Conservation (phyloP, 805 yeast species). For the Cyberlindnera samutprakarnensis region DNA sequence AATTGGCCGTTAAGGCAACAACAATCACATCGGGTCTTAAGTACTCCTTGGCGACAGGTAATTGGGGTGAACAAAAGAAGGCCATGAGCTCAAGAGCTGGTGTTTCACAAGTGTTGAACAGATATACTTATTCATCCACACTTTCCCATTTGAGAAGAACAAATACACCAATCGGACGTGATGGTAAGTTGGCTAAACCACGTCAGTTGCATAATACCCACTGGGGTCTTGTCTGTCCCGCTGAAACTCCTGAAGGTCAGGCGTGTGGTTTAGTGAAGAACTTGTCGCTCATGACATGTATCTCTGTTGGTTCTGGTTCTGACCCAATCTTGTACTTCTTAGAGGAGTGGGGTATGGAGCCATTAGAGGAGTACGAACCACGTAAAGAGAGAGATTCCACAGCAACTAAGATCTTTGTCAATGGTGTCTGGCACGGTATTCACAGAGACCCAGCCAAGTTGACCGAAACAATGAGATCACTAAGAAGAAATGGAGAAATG, state of each 20-base stretch:
- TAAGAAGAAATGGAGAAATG: slow-evolving; percentile 93
- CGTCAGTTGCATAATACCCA: slow-evolving; percentile 98
- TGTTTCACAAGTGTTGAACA: slow-evolving; percentile 95
- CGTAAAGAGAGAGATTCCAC: slow-evolving; percentile 87
- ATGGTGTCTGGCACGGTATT: slow-evolving; percentile 99
- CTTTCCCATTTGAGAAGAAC: slow-evolving; percentile 98
- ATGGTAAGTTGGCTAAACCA: slow-evolving; percentile 97
- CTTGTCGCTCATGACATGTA: slow-evolving; percentile 92
- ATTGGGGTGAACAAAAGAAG: slow-evolving; percentile 99
- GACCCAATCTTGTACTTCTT: slow-evolving; percentile 88
- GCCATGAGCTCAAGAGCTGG: slow-evolving; percentile 99
- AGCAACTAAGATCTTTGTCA: slow-evolving; percentile 90
- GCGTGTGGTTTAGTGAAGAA: slow-evolving; percentile 99
- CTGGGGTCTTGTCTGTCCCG: slow-evolving; percentile 99
- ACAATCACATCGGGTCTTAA: slow-evolving; percentile 96
- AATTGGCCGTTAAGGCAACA: slow-evolving; percentile 93
- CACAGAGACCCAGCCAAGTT: slow-evolving; percentile 93
- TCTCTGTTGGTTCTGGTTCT: slow-evolving; percentile 96
- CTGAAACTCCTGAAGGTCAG: slow-evolving; percentile 99
- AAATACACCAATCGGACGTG: slow-evolving; percentile 98
- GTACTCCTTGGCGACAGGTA: slow-evolving; percentile 97
- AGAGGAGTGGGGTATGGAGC: slow-evolving; percentile 99
- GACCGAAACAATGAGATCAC: slow-evolving; percentile 81
- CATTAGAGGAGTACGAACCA: slow-evolving; percentile 91
- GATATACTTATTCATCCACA: slow-evolving; percentile 98